A percentile compares a stretch with the other conserved stretches of the same genome.
Evolutionary conservation across 2,329 filamentous ascomycete genomes (phyloP).

Genomic region (Epichloe gansuensis): DNA sequence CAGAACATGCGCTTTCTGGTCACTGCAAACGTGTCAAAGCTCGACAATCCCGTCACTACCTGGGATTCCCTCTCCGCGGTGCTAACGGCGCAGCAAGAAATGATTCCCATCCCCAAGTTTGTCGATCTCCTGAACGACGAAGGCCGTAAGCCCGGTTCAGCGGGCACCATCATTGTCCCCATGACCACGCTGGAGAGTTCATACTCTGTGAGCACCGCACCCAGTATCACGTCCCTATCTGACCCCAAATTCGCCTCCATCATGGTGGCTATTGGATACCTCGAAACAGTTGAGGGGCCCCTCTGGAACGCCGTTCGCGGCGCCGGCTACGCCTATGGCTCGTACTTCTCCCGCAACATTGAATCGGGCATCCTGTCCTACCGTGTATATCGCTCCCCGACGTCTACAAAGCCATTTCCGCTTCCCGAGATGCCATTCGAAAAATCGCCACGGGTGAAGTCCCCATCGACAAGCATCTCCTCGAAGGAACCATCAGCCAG

Average conservation of each 20-base stretch:
- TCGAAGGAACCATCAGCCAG: constrained; percentile 82
- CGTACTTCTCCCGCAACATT: constrained; percentile 63
- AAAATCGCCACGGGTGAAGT: constrained; percentile 61
- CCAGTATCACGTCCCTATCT: constrained; percentile 61
- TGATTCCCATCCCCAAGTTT: constrained; percentile 60
- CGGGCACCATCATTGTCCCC: constrained; percentile 67
- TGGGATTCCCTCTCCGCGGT: constrained; percentile 50
- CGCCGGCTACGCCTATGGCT: constrained; percentile 85
- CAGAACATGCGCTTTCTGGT: constrained; percentile 80
- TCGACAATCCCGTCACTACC: constrained; percentile 62
- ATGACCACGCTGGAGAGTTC: constrained; percentile 91
- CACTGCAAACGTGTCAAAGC: constrained; percentile 64
- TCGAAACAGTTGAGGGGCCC: constrained; percentile 87
- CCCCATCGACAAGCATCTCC: constrained; percentile 64
- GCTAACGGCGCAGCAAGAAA: constrained; percentile 28
- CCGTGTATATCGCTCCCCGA: constrained; percentile 81
- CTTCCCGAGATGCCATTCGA: constrained; percentile 61
- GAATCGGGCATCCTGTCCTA: constrained; percentile 75
- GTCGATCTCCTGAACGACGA: constrained; percentile 61
- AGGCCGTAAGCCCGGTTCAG: constrained; percentile 61
- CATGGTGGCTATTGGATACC: constrained; percentile 79
- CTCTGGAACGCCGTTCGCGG: constrained; percentile 90
- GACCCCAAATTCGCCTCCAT: constrained; percentile 73
- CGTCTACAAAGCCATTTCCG: constrained; percentile 71
- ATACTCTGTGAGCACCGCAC: constrained; percentile 64